Percentiles rank a stretch among this genome's conserved stretches.
These are phyloP conservation scores for Exophiala sp. DNA, from an alignment of 2,329 filamentous ascomycete genomes.

Conservation along the genomic window DNA sequence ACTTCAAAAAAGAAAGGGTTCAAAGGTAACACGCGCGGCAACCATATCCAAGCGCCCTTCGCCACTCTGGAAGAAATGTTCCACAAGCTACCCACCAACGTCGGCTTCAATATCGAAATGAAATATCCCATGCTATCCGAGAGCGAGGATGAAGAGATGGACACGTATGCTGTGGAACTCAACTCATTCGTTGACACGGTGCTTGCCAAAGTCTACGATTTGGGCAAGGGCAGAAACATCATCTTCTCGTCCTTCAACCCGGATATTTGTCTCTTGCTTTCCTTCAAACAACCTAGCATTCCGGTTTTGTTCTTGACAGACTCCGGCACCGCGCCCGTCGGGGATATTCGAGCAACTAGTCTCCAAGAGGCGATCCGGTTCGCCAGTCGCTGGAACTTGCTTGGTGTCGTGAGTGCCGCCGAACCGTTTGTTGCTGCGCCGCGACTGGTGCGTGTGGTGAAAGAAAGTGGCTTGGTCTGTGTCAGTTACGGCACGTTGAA, in stretches of 20 bases:
- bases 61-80: conserved; percentile 94
- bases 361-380: conserved; percentile 95
- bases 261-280: conserved; percentile 87
- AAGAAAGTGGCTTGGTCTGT: conserved; percentile 88
- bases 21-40: conserved; percentile 90
- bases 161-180: conserved; percentile 88
- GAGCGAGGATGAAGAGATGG: conserved; percentile 92
- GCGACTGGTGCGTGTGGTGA: conserved; percentile 81
- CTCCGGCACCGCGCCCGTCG: conserved; percentile 71
- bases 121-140: conserved; percentile 99
- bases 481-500: conserved; percentile 90
- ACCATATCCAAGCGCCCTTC: conserved; percentile 93
- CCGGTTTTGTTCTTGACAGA: conserved; percentile 93
- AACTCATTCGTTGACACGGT: conserved; percentile 97
- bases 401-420: conserved; percentile 84
- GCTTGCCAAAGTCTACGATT: conserved; percentile 79
- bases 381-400: conserved; percentile 85
- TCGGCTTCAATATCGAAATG: conserved; percentile 98
- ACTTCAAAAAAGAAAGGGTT: conserved; percentile 92
- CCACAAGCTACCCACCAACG: conserved; percentile 68
- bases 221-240: conserved; percentile 76
- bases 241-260: conserved; percentile 98
- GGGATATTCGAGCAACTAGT: conserved; percentile 83
- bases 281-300: conserved; percentile 95
- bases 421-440: conserved; percentile 86